Evolutionary conservation across 495 filamentous ascomycete species (phyloP), one percentile per base, ranked within the genome.

Genomic region (Talaromyces nanjingensis): DNA sequence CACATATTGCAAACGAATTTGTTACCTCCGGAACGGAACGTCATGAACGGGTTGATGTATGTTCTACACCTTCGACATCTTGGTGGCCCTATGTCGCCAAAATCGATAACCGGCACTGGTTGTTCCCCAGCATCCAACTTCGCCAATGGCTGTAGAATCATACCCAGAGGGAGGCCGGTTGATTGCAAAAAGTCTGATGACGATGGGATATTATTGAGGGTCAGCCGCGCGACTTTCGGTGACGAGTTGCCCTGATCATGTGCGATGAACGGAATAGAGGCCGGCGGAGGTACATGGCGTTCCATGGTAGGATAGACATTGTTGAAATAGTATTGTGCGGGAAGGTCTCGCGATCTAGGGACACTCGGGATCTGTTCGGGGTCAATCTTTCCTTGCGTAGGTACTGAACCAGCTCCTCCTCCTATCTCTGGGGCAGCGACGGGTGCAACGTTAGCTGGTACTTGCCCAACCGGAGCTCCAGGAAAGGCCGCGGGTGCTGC

Each of bases 11-110:
- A 99, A 62, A 96, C 91, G 69, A 97, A 97, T 73, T 93, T 96
- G 75, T 91, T 97, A 37, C 94, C 94, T 27, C 93, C 94, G 4
- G 90, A 90, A 56, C 88, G 84, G 81, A 99, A 99, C 63, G 89
- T 89, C 94, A 98, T 97, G 73, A 98, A 99, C 11, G 94, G 94
- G 70, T 99, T 99, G 75, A 99, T 96, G 74, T 99, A 99, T 14
- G 94, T 89, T 70, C 94, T 81, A 77, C 94, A 99, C 76, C 94
- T 84, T 70, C 92, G 86, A 76, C 94, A 99, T 69, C 94, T 86
- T 12, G 96, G 94, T 42, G 94, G 94, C 1, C 94, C 94, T 47
- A 79, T 76, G 60, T 97, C 93, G 47, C 94, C 94, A 77, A 97
- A 99, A 79, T 98, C 94, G 39, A 99, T 80, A 2, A 98, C 89